These are phyloP conservation scores for Syzygium aromaticum DNA, from an alignment of 345 rosid genomes.

Conservation along the genomic window DNA sequence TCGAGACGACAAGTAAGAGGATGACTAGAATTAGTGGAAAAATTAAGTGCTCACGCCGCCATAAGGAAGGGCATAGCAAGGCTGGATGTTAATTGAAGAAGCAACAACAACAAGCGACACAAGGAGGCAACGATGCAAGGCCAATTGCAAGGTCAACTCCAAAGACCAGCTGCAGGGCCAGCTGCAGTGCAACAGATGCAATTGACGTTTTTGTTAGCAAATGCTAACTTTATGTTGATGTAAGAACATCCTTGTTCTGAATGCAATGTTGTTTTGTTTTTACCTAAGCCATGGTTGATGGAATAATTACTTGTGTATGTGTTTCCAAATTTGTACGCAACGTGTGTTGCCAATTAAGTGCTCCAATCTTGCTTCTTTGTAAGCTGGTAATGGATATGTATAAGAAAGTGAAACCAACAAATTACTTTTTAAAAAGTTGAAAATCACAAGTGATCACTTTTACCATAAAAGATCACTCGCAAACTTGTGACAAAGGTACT, in stretches of 20 bases:
- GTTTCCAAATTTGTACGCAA: not conserved
- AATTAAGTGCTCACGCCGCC: not conserved
- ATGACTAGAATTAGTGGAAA: not conserved
- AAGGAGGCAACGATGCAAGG: rapidly evolving
- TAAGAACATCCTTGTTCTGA: not conserved
- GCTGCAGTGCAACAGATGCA: not conserved
- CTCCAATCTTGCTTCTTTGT: not conserved
- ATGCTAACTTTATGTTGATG: not conserved
- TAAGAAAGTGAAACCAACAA: not conserved
- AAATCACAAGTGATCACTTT: not conserved
- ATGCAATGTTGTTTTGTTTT: not conserved
- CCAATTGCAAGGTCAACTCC: not conserved
- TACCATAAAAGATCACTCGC: not conserved
- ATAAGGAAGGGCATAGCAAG: not conserved
- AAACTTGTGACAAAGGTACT: not conserved
- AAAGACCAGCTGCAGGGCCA: not conserved
- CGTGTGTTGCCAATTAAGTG: not conserved
- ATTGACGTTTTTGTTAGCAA: not conserved
- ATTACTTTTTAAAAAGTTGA: not conserved
- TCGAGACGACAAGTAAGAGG: not conserved
- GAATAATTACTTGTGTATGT: not conserved
- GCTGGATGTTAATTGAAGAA: not conserved
- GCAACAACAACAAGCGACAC: not conserved
- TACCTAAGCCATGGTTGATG: not conserved
- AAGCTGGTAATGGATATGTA: not conserved